phyloP scores from a whole-genome alignment of 129 eudicot genomes.

The Tagetes patula region DNA sequence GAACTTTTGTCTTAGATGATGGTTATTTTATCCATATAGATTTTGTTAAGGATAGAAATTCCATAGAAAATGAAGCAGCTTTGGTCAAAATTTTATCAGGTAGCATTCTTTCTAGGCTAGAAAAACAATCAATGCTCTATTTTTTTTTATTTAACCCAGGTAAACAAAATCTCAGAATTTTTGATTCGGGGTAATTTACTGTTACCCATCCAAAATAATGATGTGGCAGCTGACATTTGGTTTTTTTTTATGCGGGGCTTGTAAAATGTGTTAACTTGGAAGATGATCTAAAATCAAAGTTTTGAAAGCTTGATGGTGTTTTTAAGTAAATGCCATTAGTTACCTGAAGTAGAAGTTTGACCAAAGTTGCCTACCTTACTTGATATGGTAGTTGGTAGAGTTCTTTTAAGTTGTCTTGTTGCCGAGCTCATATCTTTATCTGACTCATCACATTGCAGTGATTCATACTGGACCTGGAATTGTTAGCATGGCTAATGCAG shows the following conservation, averaged over 20 bases:
- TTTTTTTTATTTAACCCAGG: too few species aligned
- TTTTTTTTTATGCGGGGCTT: neutral
- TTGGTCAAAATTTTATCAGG: neutral
- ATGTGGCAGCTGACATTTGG: neutral
- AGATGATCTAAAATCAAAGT: neutral
- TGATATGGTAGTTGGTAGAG: neutral
- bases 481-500: slow-evolving; percentile 98
- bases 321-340: neutral
- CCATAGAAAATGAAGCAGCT: neutral
- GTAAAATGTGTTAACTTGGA: neutral
- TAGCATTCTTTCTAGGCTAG: neutral
- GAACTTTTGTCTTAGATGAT: neutral
- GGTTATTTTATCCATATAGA: neutral
- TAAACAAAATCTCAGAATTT: neutral
- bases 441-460: slow-evolving; percentile 46
- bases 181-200: neutral
- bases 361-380: neutral
- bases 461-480: slow-evolving; percentile 85
- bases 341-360: neutral
- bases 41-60: neutral
- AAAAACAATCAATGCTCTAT: neutral
- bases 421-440: neutral
- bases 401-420: neutral
- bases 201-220: neutral
- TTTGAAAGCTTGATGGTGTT: neutral